phyloP scores from a whole-genome alignment of 192 early-diverging fungal genomes.

The Coemansia brasiliensis region DNA sequence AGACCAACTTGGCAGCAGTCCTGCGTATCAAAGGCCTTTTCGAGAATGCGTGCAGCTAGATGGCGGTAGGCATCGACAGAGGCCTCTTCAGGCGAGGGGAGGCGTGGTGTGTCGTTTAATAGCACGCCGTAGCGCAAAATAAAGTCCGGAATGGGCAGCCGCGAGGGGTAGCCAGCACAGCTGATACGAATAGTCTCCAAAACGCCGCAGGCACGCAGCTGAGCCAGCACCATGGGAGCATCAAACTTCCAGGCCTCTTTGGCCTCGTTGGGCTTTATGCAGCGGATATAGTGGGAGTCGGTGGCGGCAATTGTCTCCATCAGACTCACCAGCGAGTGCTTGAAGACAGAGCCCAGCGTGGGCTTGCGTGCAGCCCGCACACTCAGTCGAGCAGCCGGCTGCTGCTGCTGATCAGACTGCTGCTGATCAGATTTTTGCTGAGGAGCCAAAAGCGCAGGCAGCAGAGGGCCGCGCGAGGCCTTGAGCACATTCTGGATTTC shows the following conservation, averaged over 20 bases:
- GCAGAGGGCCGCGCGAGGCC: constrained; percentile 38
- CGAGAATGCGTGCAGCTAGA: constrained; percentile 52
- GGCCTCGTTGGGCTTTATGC: constrained; percentile 97
- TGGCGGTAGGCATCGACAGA: not conserved
- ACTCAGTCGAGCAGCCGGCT: constrained; percentile 12
- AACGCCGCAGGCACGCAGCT: constrained; percentile 96
- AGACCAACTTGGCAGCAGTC: constrained; percentile 93
- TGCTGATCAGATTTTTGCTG: constrained; percentile 13
- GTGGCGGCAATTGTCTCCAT: constrained; percentile 93
- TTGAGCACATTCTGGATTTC: constrained; percentile 60
- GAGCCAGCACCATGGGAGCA: constrained; percentile 89
- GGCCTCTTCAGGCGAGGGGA: not conserved
- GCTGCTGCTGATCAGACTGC: not conserved
- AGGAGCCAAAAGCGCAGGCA: constrained; percentile 13
- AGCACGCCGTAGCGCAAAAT: constrained; percentile 69
- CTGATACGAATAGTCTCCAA: constrained; percentile 98
- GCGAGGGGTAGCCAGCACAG: constrained; percentile 94
- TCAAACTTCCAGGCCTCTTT: constrained; percentile 91
- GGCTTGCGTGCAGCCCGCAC: constrained; percentile 62
- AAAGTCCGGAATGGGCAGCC: constrained; percentile 87
- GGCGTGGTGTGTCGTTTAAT: constrained; percentile 36
- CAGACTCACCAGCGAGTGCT: constrained; percentile 79
- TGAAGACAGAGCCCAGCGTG: constrained; percentile 50
- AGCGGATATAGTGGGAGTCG: constrained; percentile 95
- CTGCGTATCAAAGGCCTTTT: constrained; percentile 41